A percentile compares a stretch with the other conserved stretches of the same genome.
Conservation (phyloP, 1,284 basidiomycete species). For the Marasmius sp. region DNA sequence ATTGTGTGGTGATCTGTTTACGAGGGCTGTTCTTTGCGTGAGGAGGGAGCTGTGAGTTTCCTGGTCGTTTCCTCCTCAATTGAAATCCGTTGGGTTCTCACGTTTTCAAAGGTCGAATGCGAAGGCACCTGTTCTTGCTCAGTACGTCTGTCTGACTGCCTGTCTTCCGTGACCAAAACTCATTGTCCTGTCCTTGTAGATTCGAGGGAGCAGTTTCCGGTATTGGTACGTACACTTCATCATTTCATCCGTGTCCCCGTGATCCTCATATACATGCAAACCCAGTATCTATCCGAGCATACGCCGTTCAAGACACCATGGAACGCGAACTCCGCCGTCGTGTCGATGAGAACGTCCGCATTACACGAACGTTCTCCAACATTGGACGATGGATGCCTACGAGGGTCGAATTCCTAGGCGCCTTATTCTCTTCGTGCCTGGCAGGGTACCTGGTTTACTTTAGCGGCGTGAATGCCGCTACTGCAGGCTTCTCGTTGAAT, state of each 20-base stretch:
- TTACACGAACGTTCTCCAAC: conserved; percentile 51
- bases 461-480: conserved; percentile 37
- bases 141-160: conserved; percentile 23
- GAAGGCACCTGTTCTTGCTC: conserved; percentile 55
- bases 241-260: neutral
- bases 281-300: conserved; percentile 63
- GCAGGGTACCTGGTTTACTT: conserved; percentile 56
- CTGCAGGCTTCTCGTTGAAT: conserved; percentile 56
- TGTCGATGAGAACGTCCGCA: conserved; percentile 49
- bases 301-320: conserved; percentile 50
- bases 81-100: neutral
- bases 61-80: neutral
- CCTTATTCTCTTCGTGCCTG: conserved; percentile 50
- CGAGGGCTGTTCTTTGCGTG: conserved; percentile 26
- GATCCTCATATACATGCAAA: neutral
- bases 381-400: conserved; percentile 60
- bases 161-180: neutral
- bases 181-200: conserved; percentile 15
- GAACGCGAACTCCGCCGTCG: conserved; percentile 40
- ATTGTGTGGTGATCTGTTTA: conserved; percentile 43
- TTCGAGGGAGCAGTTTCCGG: conserved; percentile 71
- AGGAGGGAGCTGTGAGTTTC: conserved; percentile 46
- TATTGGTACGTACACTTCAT: conserved; percentile 44
- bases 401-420: conserved; percentile 51
- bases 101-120: neutral